Conservation (phyloP, 2,329 filamentous ascomycete species). For the Dactylellina cionopaga region DNA sequence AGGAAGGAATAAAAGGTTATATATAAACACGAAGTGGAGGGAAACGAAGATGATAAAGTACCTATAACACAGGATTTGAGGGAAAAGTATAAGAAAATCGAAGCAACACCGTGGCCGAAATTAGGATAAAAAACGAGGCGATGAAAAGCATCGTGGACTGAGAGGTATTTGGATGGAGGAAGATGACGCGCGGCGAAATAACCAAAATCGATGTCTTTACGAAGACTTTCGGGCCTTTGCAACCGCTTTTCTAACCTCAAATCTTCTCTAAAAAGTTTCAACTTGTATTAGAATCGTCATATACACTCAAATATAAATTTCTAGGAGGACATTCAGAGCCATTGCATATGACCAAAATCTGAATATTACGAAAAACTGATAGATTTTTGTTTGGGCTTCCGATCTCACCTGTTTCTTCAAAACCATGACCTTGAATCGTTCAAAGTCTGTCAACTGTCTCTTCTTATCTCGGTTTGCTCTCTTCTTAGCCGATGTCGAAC, state of each 20-base stretch:
- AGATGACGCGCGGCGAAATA: conserved; percentile 1
- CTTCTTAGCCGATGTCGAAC: conserved; percentile 95
- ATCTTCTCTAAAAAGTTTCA: conserved; percentile 71
- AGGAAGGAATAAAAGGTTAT: conserved; percentile 42
- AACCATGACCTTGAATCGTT: conserved; percentile 99
- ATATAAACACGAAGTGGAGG: conserved; percentile 50
- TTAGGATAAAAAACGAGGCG: conserved; percentile 46
- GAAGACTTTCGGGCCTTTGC: conserved; percentile 81
- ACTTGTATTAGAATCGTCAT: background rate
- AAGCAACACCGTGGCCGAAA: conserved; percentile 48
- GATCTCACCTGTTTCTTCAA: conserved; percentile 94
- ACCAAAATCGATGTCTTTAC: conserved; percentile 20
- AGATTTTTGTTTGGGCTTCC: background rate
- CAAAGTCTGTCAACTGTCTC: conserved; percentile 94
- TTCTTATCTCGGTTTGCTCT: conserved; percentile 84
- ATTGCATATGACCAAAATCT: background rate
- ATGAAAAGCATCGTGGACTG: conserved; percentile 29
- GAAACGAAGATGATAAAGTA: conserved; percentile 46
- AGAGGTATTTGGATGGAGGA: conserved; percentile 36
- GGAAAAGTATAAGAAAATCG: conserved; percentile 30
- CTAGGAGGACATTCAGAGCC: background rate
- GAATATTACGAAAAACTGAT: background rate
- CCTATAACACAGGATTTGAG: conserved; percentile 50
- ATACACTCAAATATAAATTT: background rate
- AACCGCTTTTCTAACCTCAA: conserved; percentile 95